Percentiles rank a stretch among this genome's conserved stretches.
These are phyloP conservation scores for Aspergillus diversus DNA, from an alignment of 495 filamentous ascomycete species.

Conservation along the genomic window DNA sequence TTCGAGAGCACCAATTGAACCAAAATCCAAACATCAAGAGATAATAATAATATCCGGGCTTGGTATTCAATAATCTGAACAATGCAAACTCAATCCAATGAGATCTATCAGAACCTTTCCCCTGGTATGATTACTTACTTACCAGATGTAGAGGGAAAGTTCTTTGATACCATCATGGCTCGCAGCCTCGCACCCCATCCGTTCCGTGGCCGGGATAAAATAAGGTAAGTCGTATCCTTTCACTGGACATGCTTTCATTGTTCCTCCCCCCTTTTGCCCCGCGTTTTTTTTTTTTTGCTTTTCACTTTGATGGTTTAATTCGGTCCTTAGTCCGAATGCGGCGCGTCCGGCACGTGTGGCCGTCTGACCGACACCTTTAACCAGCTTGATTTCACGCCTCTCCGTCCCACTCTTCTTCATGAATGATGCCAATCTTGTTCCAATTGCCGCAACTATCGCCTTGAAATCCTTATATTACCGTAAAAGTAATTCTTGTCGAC, in stretches of 20 bases:
- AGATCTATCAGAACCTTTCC: constrained; percentile 1
- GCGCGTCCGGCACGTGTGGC: constrained; percentile 18
- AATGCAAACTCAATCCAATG: constrained; percentile 8
- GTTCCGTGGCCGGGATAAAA: background rate
- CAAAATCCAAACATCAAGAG: background rate
- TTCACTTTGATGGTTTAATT: constrained; percentile 2
- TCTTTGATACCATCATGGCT: background rate
- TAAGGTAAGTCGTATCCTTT: background rate
- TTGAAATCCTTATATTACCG: too few relatives aligned
- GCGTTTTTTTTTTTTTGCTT: constrained; percentile 9
- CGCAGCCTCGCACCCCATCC: background rate
- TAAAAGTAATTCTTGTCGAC: too few relatives aligned
- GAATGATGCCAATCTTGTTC: too few relatives aligned
- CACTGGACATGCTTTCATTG: constrained; percentile 7
- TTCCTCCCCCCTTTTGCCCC: constrained; percentile 19
- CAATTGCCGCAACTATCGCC: too few relatives aligned
- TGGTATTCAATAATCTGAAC: constrained; percentile 8
- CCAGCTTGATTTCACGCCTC: background rate
- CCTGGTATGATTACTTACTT: background rate
- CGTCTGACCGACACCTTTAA: constrained; percentile 4
- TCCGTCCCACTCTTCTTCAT: background rate
- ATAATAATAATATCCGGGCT: constrained; percentile 7
- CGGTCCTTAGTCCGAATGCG: constrained; percentile 11
- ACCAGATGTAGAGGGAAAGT: background rate
- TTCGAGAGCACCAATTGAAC: background rate